Conservation (phyloP, 768 basidiomycete species). For the Tubosaeta sp. region DNA sequence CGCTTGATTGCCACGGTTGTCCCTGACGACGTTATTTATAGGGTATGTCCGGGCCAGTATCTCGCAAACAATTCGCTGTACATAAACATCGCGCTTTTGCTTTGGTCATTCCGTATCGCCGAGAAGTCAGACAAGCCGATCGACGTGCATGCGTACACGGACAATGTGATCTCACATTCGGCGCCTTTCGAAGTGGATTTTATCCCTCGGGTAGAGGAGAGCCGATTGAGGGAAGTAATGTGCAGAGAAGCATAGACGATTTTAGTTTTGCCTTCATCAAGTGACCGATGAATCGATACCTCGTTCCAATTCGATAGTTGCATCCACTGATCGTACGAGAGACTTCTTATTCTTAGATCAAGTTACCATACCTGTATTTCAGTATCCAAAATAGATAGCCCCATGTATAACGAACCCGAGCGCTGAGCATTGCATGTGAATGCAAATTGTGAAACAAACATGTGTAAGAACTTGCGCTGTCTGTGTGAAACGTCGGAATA, state of each 20-base stretch:
- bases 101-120: conserved; percentile 58
- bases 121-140: conserved; percentile 48
- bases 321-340: background rate
- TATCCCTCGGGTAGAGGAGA: conserved; percentile 37
- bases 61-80: conserved; percentile 51
- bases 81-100: conserved; percentile 53
- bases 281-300: background rate
- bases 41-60: conserved; percentile 59
- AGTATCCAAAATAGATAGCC: background rate
- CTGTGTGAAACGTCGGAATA: too few species aligned
- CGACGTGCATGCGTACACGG: conserved; percentile 51
- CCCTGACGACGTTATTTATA: conserved; percentile 7
- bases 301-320: background rate
- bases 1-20: background rate
- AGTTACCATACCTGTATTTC: background rate
- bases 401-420: too few species aligned
- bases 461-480: too few species aligned
- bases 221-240: conserved; percentile 9
- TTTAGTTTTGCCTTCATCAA: background rate
- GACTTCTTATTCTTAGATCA: background rate
- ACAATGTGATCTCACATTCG: conserved; percentile 53
- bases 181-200: conserved; percentile 54
- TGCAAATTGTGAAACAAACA: background rate
- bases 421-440: too few species aligned
- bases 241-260: background rate